A percentile compares a stretch with the other conserved stretches of the same genome.
Evolutionary conservation across 129 eudicot genomes (phyloP).

Genomic region (carrot (Daucus carota)): DH1_v3.0 NC_030382.2:57786501-57787000

Average conservation of each 20-base stretch:
- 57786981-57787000: neutral
- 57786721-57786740: neutral
- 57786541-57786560: conserved; percentile 34
- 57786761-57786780: neutral
- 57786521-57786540: conserved; percentile 31
- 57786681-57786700: conserved; percentile 41
- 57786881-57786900: neutral
- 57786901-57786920: neutral
- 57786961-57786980: neutral
- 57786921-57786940: neutral
- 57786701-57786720: neutral
- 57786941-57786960: neutral
- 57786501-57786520: neutral
- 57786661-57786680: conserved; percentile 47
- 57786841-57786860: neutral
- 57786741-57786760: neutral
- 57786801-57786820: neutral
- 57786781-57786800: neutral
- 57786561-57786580: conserved; percentile 38
- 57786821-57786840: neutral
- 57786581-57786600: conserved; percentile 40
- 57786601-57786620: conserved; percentile 50
- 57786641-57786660: conserved; percentile 48
- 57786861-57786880: neutral
- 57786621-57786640: conserved; percentile 51